Evolutionary conservation across 495 filamentous ascomycete genomes (phyloP), one percentile per base, ranked within the genome.

Genomic region (Penicillium crystallinum): DNA sequence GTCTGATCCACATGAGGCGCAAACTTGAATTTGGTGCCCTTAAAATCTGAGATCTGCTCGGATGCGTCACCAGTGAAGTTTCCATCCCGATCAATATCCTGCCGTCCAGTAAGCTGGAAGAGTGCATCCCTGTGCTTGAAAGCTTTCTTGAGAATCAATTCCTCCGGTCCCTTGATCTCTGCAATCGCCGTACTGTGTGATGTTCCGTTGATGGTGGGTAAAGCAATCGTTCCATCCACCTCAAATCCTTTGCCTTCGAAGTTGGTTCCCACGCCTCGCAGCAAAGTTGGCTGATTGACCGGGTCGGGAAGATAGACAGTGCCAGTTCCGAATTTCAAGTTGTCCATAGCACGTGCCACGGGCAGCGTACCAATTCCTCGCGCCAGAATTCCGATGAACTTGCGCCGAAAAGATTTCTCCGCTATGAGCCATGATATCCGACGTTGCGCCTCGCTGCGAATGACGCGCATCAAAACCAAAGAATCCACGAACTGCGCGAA

Each of bases 1-100:
- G 83, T 89, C 68, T 99, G 93, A 68, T 97, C 88, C 18, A 97
- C 90, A 66, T 97, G 92, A 12, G 93, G 93, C 2, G 93, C 90
- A 6, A 87, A 75, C 70, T 92, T 93, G 72, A 85, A 97, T 44
- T 81, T 86, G 11, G 82, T 86, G 6, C 93, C 93, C 63, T 87
- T 73, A 60, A 88, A 95, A 9, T 68, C 64, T 11, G 64, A 52
- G 21, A 68, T 58, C 31, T 62, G 48, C 25, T 66, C 63, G 12
- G 80, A 75, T 42, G 68, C 73, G 12, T 73, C 58, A 12, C 83
- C 84, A 11, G 69, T 77, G 33, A 81, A 65, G 0, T 74, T 70
- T 38, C 76, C 71, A 49, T 86, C 71, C 25, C 82, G 74, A 40
- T 80, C 78, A 45, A 89, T 78, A 58, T 90, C 85, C 11, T 61